These are phyloP conservation scores for Zymoseptoria passerinii DNA, from an alignment of 2,329 filamentous ascomycete genomes.

Conservation along the genomic window DNA sequence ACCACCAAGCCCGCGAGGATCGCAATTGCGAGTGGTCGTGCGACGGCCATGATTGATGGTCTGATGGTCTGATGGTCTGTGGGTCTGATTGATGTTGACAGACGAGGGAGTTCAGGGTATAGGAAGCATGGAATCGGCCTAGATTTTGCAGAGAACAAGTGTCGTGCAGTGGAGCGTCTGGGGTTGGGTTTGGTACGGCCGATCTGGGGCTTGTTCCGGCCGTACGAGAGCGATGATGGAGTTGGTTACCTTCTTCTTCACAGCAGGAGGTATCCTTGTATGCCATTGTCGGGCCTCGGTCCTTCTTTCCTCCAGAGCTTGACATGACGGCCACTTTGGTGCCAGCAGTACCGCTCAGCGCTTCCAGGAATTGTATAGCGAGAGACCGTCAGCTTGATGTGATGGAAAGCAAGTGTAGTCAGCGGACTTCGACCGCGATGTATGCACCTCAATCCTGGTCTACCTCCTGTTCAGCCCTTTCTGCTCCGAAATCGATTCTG, in stretches of 20 bases:
- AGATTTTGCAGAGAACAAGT: background rate
- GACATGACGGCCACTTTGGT: background rate
- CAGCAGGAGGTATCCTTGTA: background rate
- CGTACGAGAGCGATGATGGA: background rate
- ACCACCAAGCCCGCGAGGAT: conserved; percentile 6
- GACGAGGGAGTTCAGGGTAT: background rate
- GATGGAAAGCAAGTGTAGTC: too few relatives aligned
- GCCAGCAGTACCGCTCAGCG: too few relatives aligned
- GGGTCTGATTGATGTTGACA: background rate
- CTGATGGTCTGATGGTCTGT: background rate
- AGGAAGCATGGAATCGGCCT: background rate
- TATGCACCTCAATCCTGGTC: too few relatives aligned
- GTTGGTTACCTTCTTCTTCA: background rate
- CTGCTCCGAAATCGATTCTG: too few relatives aligned
- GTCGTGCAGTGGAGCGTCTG: background rate
- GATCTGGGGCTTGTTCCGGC: background rate
- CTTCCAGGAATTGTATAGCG: too few relatives aligned
- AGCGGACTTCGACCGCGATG: too few relatives aligned
- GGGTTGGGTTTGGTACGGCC: background rate
- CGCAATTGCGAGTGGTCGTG: background rate
- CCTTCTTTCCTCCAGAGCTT: background rate
- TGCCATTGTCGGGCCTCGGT: background rate
- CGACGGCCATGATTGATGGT: background rate
- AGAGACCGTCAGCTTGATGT: too few relatives aligned
- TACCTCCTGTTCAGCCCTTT: background rate